Evolutionary conservation across 805 yeast species (phyloP).

Genomic region (Starmerella bombi): DNA sequence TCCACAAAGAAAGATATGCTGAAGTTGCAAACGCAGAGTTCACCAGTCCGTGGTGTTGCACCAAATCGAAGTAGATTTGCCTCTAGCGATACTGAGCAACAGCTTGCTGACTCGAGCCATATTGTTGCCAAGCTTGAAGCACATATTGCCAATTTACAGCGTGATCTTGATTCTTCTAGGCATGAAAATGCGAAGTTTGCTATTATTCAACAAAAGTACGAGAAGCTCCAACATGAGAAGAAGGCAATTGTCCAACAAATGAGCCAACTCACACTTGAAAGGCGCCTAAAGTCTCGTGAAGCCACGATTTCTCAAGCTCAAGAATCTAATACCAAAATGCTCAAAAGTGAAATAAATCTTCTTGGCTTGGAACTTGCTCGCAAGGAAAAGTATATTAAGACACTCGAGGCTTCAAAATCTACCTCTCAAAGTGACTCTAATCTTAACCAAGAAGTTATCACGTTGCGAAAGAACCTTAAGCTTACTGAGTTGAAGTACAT

Average conservation of each 20-base stretch:
- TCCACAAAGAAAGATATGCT: conserved; percentile 4
- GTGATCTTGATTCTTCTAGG: conserved; percentile 9
- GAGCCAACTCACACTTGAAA: conserved; percentile 16
- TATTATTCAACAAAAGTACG: conserved; percentile 16
- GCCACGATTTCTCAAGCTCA: conserved; percentile 16
- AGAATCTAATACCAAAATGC: conserved; percentile 15
- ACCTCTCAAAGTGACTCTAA: conserved; percentile 12
- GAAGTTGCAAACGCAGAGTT: conserved; percentile 3
- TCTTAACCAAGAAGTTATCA: conserved; percentile 2
- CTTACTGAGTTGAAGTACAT: conserved; percentile 20
- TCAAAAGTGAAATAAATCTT: conserved; percentile 25
- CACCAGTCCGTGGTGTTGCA: background rate
- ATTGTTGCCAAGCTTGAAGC: conserved; percentile 11
- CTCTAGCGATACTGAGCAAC: conserved; percentile 9
- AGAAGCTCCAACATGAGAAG: conserved; percentile 21
- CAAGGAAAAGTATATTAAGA: conserved; percentile 23
- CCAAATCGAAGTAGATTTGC: conserved; percentile 4
- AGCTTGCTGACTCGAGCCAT: conserved; percentile 9
- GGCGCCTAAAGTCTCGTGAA: conserved; percentile 11
- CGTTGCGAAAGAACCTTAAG: conserved; percentile 9
- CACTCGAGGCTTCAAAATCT: conserved; percentile 19
- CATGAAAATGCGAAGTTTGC: conserved; percentile 5
- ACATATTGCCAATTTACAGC: conserved; percentile 2
- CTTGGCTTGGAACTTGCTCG: conserved; percentile 25
- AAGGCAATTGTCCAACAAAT: conserved; percentile 17